Conservation (phyloP, 1,284 basidiomycete genomes). For the Tilletia indica region DNA sequence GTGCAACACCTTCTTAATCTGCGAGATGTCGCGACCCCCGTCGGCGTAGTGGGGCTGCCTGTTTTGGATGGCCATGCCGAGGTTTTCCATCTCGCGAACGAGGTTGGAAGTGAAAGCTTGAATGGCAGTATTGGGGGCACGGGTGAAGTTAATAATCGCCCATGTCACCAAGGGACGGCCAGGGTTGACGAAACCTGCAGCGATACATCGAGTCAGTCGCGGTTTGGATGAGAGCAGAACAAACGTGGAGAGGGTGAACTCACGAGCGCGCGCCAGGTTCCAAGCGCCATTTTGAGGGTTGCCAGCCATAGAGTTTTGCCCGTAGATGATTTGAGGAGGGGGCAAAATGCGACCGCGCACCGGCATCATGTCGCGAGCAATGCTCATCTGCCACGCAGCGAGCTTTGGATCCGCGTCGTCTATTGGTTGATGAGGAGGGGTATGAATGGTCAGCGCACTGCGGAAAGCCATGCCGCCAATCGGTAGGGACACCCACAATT, state of each 20-base stretch:
- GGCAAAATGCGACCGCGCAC: slow-evolving; percentile 53
- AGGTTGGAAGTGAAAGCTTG: slow-evolving; percentile 27
- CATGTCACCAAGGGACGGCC: slow-evolving; percentile 33
- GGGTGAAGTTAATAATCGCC: slow-evolving; percentile 38
- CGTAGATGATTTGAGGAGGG: slow-evolving; percentile 47
- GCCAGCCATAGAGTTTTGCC: slow-evolving; percentile 29
- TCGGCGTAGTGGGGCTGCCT: slow-evolving; percentile 19
- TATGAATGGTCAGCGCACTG: neutral
- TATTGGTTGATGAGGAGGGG: neutral
- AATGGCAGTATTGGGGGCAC: slow-evolving; percentile 17
- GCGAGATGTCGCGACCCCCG: slow-evolving; percentile 17
- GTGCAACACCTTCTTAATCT: slow-evolving; percentile 23
- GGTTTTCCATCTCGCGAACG: slow-evolving; percentile 21
- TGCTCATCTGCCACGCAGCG: slow-evolving; percentile 8
- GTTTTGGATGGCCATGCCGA: slow-evolving; percentile 28
- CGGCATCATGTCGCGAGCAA: neutral
- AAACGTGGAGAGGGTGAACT: neutral
- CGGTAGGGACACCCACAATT: slow-evolving; percentile 32
- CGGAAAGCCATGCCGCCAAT: neutral
- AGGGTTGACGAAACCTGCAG: slow-evolving; percentile 25
- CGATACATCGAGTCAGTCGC: neutral
- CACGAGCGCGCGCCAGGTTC: slow-evolving; percentile 33
- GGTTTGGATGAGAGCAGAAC: too few species aligned
- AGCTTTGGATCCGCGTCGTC: slow-evolving; percentile 14
- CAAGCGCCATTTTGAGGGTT: slow-evolving; percentile 47